Evolutionary conservation across 768 basidiomycete species (phyloP).

Genomic region (Lactarius hengduanensis): DNA sequence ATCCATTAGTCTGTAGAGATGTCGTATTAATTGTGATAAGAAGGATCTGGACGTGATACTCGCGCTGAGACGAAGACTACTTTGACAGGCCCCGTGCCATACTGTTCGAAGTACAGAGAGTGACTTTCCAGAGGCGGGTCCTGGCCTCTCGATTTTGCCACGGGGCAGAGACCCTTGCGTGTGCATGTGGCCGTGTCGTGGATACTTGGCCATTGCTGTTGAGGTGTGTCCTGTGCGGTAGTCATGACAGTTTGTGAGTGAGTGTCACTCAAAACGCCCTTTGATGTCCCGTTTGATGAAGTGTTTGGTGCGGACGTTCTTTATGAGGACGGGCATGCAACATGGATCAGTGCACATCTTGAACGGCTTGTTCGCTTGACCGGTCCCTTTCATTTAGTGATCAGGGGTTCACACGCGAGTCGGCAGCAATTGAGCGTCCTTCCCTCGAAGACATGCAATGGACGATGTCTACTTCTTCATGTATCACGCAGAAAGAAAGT

Average conservation of each 20-base stretch:
- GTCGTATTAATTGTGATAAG: not conserved
- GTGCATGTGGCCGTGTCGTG: slow-evolving; percentile 62
- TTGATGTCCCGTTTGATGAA: slow-evolving; percentile 45
- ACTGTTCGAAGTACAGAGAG: slow-evolving; percentile 77
- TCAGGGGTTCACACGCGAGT: too few relatives aligned
- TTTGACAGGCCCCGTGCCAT: slow-evolving; percentile 64
- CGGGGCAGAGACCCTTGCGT: slow-evolving; percentile 72
- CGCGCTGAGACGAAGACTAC: slow-evolving; percentile 78
- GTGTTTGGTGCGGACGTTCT: slow-evolving; percentile 54
- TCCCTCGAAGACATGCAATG: too few relatives aligned
- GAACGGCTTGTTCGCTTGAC: slow-evolving; percentile 37
- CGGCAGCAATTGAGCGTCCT: too few relatives aligned
- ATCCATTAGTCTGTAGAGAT: slow-evolving; percentile 51
- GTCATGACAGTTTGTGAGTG: not conserved
- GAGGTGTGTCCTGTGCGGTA: not conserved
- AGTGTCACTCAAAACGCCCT: slow-evolving; percentile 11
- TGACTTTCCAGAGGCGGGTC: slow-evolving; percentile 56
- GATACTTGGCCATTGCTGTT: slow-evolving; percentile 40
- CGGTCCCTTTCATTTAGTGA: slow-evolving; percentile 56
- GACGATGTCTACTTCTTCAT: too few relatives aligned
- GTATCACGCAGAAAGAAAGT: too few relatives aligned
- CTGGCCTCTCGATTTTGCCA: slow-evolving; percentile 49
- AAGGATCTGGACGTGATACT: not conserved
- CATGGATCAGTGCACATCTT: slow-evolving; percentile 46
- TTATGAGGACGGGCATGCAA: slow-evolving; percentile 50